phyloP scores from a whole-genome alignment of 768 basidiomycete species.

The Podaxis mareebaensis region DNA sequence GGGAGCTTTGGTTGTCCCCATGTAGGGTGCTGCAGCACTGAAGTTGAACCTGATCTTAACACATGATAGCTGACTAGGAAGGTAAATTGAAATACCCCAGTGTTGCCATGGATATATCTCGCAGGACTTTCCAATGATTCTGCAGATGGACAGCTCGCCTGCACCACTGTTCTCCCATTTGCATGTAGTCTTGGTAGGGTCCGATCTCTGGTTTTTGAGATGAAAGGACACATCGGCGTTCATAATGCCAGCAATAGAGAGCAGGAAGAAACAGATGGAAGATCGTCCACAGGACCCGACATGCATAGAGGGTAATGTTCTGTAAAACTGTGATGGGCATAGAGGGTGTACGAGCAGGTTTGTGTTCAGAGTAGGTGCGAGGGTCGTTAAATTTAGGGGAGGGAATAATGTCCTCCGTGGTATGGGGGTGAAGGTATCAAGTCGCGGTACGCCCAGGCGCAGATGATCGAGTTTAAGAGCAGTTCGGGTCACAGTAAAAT shows the following conservation, averaged over 20 bases:
- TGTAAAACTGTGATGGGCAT: too few relatives aligned
- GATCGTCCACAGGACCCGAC: background rate
- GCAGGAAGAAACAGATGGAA: background rate
- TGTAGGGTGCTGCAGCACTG: background rate
- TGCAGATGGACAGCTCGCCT: background rate
- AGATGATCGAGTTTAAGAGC: conserved; percentile 13
- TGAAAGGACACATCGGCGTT: background rate
- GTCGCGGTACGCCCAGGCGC: conserved; percentile 15
- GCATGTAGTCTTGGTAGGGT: background rate
- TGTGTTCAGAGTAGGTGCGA: conserved; percentile 31
- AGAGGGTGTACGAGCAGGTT: too few relatives aligned
- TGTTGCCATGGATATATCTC: background rate
- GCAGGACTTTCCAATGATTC: background rate
- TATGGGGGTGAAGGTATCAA: conserved; percentile 31
- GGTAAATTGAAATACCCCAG: background rate
- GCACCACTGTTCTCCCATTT: background rate
- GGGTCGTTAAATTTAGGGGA: too few relatives aligned
- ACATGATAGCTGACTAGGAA: background rate
- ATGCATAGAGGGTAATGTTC: background rate
- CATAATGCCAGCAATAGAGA: background rate
- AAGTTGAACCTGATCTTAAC: background rate
- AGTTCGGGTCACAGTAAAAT: conserved; percentile 5
- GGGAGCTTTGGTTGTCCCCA: background rate
- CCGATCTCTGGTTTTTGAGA: background rate
- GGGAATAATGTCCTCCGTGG: too few relatives aligned